Evolutionary conservation across 148 eudicot genomes (phyloP).

Genomic region (Linanthus parryae): DNA sequence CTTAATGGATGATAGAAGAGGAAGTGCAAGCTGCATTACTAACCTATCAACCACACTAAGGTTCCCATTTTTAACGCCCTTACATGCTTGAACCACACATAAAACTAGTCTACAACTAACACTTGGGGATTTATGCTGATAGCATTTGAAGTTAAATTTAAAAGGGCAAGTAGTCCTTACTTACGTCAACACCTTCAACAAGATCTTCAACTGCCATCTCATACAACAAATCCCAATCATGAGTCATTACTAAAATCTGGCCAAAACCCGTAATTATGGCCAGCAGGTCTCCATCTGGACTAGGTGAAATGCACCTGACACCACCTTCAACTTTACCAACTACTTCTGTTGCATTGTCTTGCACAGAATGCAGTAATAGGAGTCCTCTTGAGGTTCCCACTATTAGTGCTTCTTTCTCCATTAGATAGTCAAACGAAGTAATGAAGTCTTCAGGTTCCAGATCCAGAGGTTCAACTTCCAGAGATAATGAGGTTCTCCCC

Average conservation of each 20-base stretch:
- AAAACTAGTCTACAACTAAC: background rate
- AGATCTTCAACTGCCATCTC: conserved; percentile 69
- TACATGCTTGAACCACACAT: too few relatives aligned
- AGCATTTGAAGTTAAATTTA: background rate
- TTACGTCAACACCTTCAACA: conserved; percentile 63
- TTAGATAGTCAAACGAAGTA: conserved; percentile 82
- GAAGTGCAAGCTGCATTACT: too few relatives aligned
- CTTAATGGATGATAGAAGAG: too few relatives aligned
- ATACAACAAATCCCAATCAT: conserved; percentile 86
- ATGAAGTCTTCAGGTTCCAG: conserved; percentile 68
- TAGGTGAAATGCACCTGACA: conserved; percentile 84
- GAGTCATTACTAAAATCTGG: conserved; percentile 85
- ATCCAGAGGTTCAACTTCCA: conserved; percentile 46
- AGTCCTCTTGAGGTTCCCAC: conserved; percentile 79
- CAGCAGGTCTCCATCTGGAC: conserved; percentile 96
- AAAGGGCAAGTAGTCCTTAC: conserved; percentile 61
- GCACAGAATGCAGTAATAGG: conserved; percentile 58
- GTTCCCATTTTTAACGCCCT: too few relatives aligned
- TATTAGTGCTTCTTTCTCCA: conserved; percentile 92
- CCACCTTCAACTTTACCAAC: conserved; percentile 97
- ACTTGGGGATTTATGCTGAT: background rate
- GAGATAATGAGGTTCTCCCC: conserved; percentile 31
- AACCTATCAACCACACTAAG: too few relatives aligned
- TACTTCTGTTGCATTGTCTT: conserved; percentile 54
- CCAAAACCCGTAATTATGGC: conserved; percentile 79